Conservation (phyloP, 768 basidiomycete genomes). For the Boletus vermiculosoides region DNA sequence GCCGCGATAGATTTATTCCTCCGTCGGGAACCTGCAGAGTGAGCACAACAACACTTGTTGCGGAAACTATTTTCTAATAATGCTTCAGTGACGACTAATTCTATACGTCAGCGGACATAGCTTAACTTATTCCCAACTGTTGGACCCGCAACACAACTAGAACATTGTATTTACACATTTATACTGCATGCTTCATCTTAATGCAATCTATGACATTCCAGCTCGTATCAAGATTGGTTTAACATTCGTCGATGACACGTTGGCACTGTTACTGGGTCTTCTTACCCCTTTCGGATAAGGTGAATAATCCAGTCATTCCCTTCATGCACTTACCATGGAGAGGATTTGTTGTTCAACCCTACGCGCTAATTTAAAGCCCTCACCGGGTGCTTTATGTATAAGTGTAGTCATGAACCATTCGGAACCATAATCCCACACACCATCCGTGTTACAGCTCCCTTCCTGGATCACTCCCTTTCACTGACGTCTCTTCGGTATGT, state of each 20-base stretch:
- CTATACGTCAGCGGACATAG: background rate
- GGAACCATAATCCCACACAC: background rate
- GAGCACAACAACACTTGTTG: constrained; percentile 26
- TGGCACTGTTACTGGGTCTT: background rate
- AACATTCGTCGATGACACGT: background rate
- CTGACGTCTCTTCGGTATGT: too few relatives aligned
- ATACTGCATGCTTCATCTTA: constrained; percentile 14
- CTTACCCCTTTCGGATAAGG: background rate
- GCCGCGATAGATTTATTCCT: constrained; percentile 83
- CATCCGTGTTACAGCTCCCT: background rate
- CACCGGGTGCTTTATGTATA: too few relatives aligned
- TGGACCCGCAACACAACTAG: constrained; percentile 12
- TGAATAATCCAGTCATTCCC: too few relatives aligned
- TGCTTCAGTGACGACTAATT: constrained; percentile 40
- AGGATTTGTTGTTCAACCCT: too few relatives aligned
- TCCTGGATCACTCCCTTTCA: too few relatives aligned
- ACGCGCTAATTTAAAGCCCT: too few relatives aligned
- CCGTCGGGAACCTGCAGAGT: constrained; percentile 80
- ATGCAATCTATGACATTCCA: constrained; percentile 10
- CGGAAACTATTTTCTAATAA: constrained; percentile 2
- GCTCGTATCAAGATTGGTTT: background rate
- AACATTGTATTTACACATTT: constrained; percentile 18
- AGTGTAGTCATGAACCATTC: background rate
- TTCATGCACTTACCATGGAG: too few relatives aligned
- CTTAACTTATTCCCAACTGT: constrained; percentile 19